Base-by-base conservation (phyloP, 2,329 filamentous ascomycete species). In the Trichoderma atroviride region DNA sequence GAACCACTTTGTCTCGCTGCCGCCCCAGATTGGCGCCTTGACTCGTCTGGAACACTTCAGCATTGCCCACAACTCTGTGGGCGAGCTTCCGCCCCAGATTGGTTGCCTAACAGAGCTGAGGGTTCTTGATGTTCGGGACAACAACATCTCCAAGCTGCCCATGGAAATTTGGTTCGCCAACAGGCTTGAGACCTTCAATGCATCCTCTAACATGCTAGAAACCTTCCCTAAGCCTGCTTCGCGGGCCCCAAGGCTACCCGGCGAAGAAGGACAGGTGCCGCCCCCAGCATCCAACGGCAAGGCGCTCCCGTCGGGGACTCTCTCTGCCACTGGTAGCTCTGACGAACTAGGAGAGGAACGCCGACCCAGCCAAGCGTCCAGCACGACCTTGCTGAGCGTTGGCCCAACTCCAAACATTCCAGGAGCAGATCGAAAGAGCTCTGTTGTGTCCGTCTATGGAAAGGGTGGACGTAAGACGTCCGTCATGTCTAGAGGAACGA, bases 101-200 rank as follows among this genome's bases (percentile, higher is more conserved):
- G 96, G 96, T 5, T 94, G 92, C 72, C 85, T 99, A 29, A 88
- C 86, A 0, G 95, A 98, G 78, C 84, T 99, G 71, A 91, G 89
- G 65, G 91, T 94, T 71, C 84, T 99, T 52, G 95, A 99, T 77
- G 87, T 98, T 22, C 88, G 95, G 72, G 93, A 96, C 76, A 99
- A 98, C 82, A 99, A 98, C 76, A 87, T 99, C 69, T 91, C 91
- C 73, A 91, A 91, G 75, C 84, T 99, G 37, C 96, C 96, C 2
- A 89, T 92, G 76, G 96, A 99, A 77, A 86, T 99, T n/a, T 99
- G 96, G 96, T 95, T 93, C 85, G 95, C 95, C 63, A 91, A 91
- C 74, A 94, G 91, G 77, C 81, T 99, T 67, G 94, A 98, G 79
- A 95, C 91, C 0, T 86, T 99, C 70, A 99, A 99, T 75, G 90